Conservation (phyloP, 2,329 filamentous ascomycete species). For the Ilyonectria robusta region DNA sequence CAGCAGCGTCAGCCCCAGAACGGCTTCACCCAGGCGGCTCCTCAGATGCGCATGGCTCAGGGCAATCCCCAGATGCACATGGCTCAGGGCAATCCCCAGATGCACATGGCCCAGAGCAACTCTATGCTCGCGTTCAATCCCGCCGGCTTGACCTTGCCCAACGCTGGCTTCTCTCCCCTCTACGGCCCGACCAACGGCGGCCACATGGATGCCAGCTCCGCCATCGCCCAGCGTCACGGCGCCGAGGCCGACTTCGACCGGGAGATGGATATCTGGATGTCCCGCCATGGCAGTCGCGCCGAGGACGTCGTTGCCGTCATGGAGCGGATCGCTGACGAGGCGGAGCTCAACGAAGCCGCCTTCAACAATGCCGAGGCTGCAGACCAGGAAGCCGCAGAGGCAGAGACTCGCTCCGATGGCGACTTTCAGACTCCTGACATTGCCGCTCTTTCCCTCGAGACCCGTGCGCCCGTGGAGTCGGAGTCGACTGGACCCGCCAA, state of each 20-base stretch:
- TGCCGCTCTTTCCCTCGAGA: conserved; percentile 49
- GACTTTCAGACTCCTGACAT: conserved; percentile 53
- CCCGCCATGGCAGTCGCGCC: conserved; percentile 49
- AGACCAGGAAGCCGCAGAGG: conserved; percentile 16
- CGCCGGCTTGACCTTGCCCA: conserved; percentile 49
- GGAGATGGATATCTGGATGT: conserved; percentile 60
- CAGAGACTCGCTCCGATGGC: conserved; percentile 27
- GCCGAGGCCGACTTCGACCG: conserved; percentile 56
- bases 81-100: conserved; percentile 38
- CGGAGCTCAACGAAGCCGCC: conserved; percentile 54
- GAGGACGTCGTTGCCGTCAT: conserved; percentile 59
- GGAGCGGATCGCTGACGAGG: conserved; percentile 59
- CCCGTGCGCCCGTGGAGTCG: conserved; percentile 30
- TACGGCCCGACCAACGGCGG: conserved; percentile 47
- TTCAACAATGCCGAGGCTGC: conserved; percentile 43
- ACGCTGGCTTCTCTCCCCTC: conserved; percentile 47
- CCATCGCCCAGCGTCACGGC: conserved; percentile 40
- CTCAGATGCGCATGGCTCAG: conserved; percentile 29
- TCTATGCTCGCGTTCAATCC: conserved; percentile 48
- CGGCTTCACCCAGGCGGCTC: conserved; percentile 32
- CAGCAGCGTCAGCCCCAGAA: conserved; percentile 46
- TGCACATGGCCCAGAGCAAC: conserved; percentile 43
- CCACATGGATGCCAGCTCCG: conserved; percentile 42
- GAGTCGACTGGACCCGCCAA: conserved; percentile 38
- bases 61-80: conserved; percentile 41